Evolutionary conservation across 2,329 filamentous ascomycete species (phyloP), one percentile per base, ranked within the genome.

Genomic region (Exophiala lecanii-corni): DNA sequence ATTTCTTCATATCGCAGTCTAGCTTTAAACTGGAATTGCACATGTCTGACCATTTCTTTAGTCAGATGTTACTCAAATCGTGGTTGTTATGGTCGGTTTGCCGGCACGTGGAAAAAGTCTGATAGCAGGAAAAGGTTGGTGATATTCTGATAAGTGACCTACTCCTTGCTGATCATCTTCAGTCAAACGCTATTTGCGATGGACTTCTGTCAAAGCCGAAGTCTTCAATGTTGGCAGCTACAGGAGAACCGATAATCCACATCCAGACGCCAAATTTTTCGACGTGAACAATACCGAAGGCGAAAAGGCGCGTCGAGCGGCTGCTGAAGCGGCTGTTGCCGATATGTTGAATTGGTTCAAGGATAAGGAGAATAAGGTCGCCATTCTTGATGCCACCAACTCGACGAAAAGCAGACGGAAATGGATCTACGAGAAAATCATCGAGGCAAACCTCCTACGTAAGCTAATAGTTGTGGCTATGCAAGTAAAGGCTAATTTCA

Each of bases 171-270:
- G n/a, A n/a, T n/a, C n/a, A n/a, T n/a, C 26, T 36, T 6, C 62
- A 92, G 88, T 89, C 49, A 84, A 92, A 65, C 84, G 92, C 48
- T 98, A 98, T 68, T 81, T 98, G 25, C 86, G 86, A 65, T 98
- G 92, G 92, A 83, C 97, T 46, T 95, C 89, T 18, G 89, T 98
- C 61, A 83, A 86, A 28, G 86, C 92, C 46, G 84, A 89, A 64
- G 91, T 89, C 53, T 98, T 98, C 79, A 98, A 98, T 56, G 92
- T 98, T 54, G 92, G 92, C 63, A 89, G 84, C 61, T 98, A 98
- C 65, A 87, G 92, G 55, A 88, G 92, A 55, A 81, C 84, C 58
- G 84, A 86, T 55, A 94, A 88, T 4, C 89, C 92, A 13, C 89
- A 94, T 56, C 92, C 92, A 12, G 82, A 82, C 2, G 92, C 92